Percentiles rank a stretch among this genome's conserved stretches.
Evolutionary conservation across 2,329 filamentous ascomycete genomes (phyloP).

Genomic region (Aureobasidium sp.): DNA sequence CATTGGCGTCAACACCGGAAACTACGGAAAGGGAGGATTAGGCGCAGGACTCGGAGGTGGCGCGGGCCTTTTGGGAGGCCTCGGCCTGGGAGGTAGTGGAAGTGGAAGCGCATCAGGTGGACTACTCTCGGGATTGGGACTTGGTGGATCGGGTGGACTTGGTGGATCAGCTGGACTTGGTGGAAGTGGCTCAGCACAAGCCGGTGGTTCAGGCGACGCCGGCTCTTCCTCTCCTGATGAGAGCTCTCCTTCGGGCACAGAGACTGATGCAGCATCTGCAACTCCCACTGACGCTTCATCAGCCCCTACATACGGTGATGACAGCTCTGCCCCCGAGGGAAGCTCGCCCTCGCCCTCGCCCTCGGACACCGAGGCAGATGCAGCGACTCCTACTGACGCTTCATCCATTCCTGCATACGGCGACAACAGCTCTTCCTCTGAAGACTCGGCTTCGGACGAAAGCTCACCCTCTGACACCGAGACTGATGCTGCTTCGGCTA

Average conservation of each 20-base stretch:
- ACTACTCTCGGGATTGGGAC: background rate
- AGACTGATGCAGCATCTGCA: background rate
- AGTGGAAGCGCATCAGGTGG: background rate
- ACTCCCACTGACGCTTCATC: background rate
- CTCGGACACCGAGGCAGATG: background rate
- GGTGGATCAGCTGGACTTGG: background rate
- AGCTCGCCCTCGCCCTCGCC: too few relatives aligned
- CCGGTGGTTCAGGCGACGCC: background rate
- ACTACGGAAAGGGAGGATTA: background rate
- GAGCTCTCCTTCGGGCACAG: background rate
- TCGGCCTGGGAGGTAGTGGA: background rate
- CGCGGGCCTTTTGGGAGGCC: background rate
- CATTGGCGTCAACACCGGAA: background rate
- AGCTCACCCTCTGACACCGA: background rate
- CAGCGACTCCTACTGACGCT: background rate
- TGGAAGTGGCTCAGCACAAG: background rate
- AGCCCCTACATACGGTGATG: background rate
- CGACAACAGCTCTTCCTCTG: background rate
- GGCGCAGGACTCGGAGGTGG: background rate
- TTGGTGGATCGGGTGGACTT: slow-evolving; percentile 2
- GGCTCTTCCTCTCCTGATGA: background rate
- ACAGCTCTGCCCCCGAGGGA: background rate
- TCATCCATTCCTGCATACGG: background rate
- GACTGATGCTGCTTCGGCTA: background rate
- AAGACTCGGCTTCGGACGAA: background rate